phyloP scores from a whole-genome alignment of 2,329 filamentous ascomycete genomes.

The Moelleriella libera region DNA sequence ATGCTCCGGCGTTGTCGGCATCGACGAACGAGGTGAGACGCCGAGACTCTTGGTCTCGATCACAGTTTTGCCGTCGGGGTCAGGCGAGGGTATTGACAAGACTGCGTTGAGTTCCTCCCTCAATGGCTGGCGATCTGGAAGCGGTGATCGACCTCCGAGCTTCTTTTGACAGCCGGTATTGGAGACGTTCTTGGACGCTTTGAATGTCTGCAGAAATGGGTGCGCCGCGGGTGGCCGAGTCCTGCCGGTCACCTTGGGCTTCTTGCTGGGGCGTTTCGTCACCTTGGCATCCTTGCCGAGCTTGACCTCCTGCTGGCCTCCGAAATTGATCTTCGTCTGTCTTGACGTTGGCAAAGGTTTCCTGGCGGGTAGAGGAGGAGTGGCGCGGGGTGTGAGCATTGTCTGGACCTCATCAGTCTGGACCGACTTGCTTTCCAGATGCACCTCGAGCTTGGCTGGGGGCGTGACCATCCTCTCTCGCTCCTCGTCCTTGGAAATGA shows the following conservation, averaged over 20 bases:
- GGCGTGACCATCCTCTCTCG: slow-evolving; percentile 19
- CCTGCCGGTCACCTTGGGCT: slow-evolving; percentile 19
- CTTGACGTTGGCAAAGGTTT: slow-evolving; percentile 28
- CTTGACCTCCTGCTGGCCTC: slow-evolving; percentile 7
- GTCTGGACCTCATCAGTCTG: slow-evolving; percentile 28
- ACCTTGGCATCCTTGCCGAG: slow-evolving; percentile 5
- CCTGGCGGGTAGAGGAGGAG: slow-evolving; percentile 34
- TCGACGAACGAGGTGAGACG: slow-evolving; percentile 6
- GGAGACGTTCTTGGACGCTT: slow-evolving; percentile 23
- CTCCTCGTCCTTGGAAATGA: slow-evolving; percentile 29
- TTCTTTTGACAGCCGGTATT: slow-evolving; percentile 11
- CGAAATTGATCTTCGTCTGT: slow-evolving; percentile 37
- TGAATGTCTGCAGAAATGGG: slow-evolving; percentile 27
- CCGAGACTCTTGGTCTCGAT: neutral
- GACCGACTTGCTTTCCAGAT: slow-evolving; percentile 20
- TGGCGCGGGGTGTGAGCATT: slow-evolving; percentile 44
- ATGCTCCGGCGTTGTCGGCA: slow-evolving; percentile 5
- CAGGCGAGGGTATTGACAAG: neutral
- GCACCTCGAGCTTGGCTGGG: slow-evolving; percentile 8
- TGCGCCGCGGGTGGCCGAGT: slow-evolving; percentile 23
- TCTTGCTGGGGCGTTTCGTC: slow-evolving; percentile 16
- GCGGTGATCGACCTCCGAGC: slow-evolving; percentile 3
- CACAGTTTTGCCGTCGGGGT: neutral
- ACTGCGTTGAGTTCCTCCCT: neutral
- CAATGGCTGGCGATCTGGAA: slow-evolving; percentile 1